These are phyloP conservation scores for Scheffersomyces illinoinensis DNA, from an alignment of 1,139 yeast species.

Conservation along the genomic window DNA sequence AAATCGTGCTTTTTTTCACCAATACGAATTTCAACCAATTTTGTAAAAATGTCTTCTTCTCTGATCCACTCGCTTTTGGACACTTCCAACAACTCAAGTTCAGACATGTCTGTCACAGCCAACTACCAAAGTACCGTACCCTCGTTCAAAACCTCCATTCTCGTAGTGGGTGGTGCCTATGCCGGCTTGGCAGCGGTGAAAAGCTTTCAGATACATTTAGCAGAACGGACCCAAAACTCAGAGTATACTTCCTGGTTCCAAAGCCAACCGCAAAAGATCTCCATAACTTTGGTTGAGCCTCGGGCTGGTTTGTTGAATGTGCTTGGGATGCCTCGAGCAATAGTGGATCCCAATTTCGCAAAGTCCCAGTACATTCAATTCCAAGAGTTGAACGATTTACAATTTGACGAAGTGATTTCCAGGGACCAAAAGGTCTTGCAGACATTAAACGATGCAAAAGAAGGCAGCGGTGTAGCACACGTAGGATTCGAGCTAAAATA, in stretches of 20 bases:
- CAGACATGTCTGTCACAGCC: not conserved
- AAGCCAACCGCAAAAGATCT: slow-evolving; percentile 18
- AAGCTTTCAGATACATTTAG: slow-evolving; percentile 33
- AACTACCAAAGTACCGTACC: slow-evolving; percentile 2
- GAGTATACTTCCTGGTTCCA: slow-evolving; percentile 10
- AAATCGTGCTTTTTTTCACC: slow-evolving; percentile 1
- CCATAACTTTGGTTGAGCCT: slow-evolving; percentile 51
- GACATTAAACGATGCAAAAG: slow-evolving; percentile 11
- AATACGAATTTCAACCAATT: not conserved
- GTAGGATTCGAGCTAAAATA: slow-evolving; percentile 24
- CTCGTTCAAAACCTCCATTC: slow-evolving; percentile 25
- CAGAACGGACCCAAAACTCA: slow-evolving; percentile 12
- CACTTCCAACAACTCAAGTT: not conserved
- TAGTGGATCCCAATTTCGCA: slow-evolving; percentile 50
- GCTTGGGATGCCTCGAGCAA: slow-evolving; percentile 51
- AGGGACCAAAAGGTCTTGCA: slow-evolving; percentile 17
- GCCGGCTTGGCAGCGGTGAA: slow-evolving; percentile 49
- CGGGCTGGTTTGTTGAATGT: slow-evolving; percentile 53
- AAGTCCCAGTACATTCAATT: slow-evolving; percentile 40
- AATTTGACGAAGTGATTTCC: slow-evolving; percentile 29
- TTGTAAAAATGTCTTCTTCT: slow-evolving; percentile 2
- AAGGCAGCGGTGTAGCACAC: slow-evolving; percentile 13
- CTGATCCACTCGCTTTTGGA: not conserved
- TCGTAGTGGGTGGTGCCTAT: slow-evolving; percentile 55
- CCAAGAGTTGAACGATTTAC: slow-evolving; percentile 29